These are phyloP conservation scores for Rhizodiscina lignyota DNA, from an alignment of 495 filamentous ascomycete genomes.

Conservation along the genomic window DNA sequence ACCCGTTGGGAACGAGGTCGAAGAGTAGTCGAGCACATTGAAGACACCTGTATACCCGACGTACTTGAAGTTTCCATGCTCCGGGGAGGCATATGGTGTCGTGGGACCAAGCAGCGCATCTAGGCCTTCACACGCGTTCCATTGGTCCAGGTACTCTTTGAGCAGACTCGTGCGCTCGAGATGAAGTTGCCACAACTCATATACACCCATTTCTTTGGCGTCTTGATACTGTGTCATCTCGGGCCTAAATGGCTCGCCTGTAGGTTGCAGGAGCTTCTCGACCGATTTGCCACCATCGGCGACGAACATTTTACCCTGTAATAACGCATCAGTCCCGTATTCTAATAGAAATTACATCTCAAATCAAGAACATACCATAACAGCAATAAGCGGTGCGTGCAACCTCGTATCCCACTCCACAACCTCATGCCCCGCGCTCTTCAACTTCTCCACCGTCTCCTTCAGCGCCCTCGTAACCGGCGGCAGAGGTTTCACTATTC, in stretches of 20 bases:
- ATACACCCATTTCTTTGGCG: conserved; percentile 14
- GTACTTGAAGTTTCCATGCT: conserved; percentile 15
- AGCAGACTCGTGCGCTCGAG: conserved; percentile 16
- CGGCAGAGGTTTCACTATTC: conserved; percentile 37
- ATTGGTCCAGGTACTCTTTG: conserved; percentile 19
- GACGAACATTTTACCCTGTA: conserved; percentile 17
- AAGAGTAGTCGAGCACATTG: conserved; percentile 20
- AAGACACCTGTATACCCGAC: conserved; percentile 21
- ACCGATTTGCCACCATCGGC: conserved; percentile 22
- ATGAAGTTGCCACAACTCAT: conserved; percentile 22
- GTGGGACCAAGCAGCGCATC: conserved; percentile 17
- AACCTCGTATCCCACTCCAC: conserved; percentile 11
- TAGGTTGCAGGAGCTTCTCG: conserved; percentile 11
- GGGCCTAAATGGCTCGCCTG: conserved; percentile 15
- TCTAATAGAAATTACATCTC: neutral
- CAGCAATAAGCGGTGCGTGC: conserved; percentile 10
- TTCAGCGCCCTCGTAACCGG: conserved; percentile 29
- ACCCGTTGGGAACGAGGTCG: conserved; percentile 17
- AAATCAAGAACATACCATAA: conserved; percentile 7
- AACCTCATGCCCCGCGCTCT: conserved; percentile 15
- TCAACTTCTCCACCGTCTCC: conserved; percentile 26
- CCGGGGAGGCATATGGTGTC: conserved; percentile 16
- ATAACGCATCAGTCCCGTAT: too few species aligned
- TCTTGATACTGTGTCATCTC: conserved; percentile 16
- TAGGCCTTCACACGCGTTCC: conserved; percentile 13